Conservation (phyloP, 179 eudicot species). For the Corrigiola litoralis region DNA sequence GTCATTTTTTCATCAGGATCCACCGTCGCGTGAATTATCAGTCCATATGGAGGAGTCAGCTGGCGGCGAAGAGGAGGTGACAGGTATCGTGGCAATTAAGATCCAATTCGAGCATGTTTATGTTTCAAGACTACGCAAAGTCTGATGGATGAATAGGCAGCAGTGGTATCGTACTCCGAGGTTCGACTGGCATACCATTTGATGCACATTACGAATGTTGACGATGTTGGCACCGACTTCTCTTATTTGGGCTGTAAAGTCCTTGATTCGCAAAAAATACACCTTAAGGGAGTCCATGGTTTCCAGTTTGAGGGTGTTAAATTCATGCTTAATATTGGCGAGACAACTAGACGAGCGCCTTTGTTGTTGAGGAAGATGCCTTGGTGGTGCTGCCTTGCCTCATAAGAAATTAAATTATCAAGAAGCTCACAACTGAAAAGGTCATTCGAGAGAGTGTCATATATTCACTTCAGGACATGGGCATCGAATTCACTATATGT, state of each 20-base stretch:
- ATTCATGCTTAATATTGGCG: not conserved
- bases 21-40: not conserved
- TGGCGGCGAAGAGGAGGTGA: not conserved
- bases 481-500: not conserved
- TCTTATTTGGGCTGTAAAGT: not conserved
- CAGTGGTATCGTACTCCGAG: not conserved
- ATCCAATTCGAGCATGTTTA: not conserved
- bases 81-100: not conserved
- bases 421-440: not conserved
- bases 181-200: not conserved
- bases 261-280: not conserved
- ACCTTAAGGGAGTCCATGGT: not conserved
- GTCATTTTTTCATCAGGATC: not conserved
- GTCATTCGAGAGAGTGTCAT: not conserved
- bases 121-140: not conserved
- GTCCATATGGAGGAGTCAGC: not conserved
- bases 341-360: not conserved
- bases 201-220: not conserved
- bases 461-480: not conserved
- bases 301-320: not conserved
- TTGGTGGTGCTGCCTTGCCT: not conserved
- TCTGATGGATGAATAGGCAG: not conserved
- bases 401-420: not conserved
- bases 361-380: not conserved
- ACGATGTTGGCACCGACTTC: not conserved